phyloP scores from a whole-genome alignment of 2,329 filamentous ascomycete species.

The Colletotrichum sp. region DNA sequence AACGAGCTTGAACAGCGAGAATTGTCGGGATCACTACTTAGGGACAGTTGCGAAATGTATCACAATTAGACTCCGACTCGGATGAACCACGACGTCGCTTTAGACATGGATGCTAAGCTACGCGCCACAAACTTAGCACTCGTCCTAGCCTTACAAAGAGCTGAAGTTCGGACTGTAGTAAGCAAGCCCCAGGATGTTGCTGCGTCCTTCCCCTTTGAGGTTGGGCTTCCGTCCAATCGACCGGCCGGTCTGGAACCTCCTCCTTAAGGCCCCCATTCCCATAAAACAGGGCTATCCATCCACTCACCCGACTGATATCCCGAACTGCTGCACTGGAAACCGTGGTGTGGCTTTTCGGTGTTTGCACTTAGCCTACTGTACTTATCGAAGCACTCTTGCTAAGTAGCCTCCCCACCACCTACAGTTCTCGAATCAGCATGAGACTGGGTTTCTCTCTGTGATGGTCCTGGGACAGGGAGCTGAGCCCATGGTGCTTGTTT shows the following conservation, averaged over 20 bases:
- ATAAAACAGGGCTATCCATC: not conserved
- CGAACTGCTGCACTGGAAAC: not conserved
- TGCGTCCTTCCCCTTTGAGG: not conserved
- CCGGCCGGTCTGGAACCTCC: not conserved
- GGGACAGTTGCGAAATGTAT: not conserved
- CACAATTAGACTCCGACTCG: not conserved
- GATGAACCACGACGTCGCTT: not conserved
- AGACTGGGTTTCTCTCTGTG: not conserved
- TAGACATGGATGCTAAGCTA: not conserved
- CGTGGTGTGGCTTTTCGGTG: not conserved
- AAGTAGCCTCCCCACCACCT: not conserved
- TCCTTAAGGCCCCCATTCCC: not conserved
- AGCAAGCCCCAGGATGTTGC: not conserved
- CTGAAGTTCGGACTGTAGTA: not conserved
- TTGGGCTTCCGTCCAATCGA: not conserved
- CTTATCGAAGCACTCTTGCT: rapidly evolving
- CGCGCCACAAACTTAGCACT: not conserved
- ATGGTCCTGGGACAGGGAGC: not conserved
- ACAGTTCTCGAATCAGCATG: not conserved
- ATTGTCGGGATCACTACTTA: too few relatives aligned
- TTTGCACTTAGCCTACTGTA: not conserved
- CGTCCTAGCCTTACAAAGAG: not conserved
- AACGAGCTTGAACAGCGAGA: too few relatives aligned
- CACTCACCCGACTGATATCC: not conserved
- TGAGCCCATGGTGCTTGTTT: not conserved